Base-by-base conservation (phyloP, 139 green algal species). In the Picochlorum sp. region DNA sequence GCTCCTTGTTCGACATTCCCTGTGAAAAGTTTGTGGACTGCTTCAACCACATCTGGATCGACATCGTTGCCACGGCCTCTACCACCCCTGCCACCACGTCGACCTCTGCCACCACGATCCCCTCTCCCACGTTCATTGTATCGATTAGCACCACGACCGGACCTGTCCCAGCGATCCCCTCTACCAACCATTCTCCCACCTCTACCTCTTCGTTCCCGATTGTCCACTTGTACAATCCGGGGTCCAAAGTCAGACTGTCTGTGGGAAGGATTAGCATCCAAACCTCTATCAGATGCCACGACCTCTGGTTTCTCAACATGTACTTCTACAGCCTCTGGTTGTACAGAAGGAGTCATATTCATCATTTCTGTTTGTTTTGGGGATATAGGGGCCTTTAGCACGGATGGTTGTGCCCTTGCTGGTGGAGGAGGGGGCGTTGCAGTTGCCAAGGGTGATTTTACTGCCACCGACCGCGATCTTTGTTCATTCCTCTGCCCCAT, bases 21-120 rank as follows among this genome's bases (percentile, higher is more conserved):
- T 47, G 51, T 57, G 50, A 73, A 73, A 28, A 73, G 58, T 36
- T 40, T 50, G 4, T 59, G 7, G 14, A 72, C 64, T 7, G 33
- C 63, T 29, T 30, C 64, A 26, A n/a, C 33, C 10, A 25, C 22
- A 32, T 24, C 28, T 8, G 52, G 47, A 7, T 26, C 56, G 5
- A 29, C 26, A 1, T 4, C 50, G 4, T 57, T 20, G 20, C 6
- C 8, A 35, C 25, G 53, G 30, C 13, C 9, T 14, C 13, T 25
- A 29, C 57, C 57, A 2, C 57, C 39, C n/a, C 39, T 18, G 7
- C 64, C 25, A 36, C 59, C 26, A 57, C 33, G 52, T 25, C 63
- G 29, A 25, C 50, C 50, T 7, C 67, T 36, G 20, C 61, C 10
- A 30, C 61, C 55, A 28, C 55, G 31, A 33, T 31, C 32, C 22